Evolutionary conservation across 148 eudicot genomes (phyloP), one percentile per base, ranked within the genome.

Genomic region (Fallopia convolvulus): DNA sequence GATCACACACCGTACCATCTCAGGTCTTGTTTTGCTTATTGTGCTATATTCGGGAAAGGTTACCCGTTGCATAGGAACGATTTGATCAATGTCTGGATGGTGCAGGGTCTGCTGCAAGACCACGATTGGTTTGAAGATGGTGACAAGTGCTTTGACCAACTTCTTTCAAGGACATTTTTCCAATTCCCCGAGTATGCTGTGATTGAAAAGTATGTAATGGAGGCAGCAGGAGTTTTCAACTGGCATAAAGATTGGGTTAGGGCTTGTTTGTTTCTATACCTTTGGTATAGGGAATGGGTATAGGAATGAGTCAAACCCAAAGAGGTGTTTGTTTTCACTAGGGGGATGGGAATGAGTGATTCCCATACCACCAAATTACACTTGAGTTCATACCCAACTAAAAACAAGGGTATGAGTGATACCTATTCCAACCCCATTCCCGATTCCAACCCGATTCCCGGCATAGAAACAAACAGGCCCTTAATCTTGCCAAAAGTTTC

Each of bases 81-180:
- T 0, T 49, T 78, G 32, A 39, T 60, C 17, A 55, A 47, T n/a
- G 1, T 70, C 26, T 80, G 80, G 80, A 74, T 65, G 26, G 85
- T 78, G 11, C 76, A 74, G 0, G 85, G 85, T 3, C 12, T 83
- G 9, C 39, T 80, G 58, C 68, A 61, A 61, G 70, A 8, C 39
- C 15, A 61, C 2, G 3, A 47, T 5, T 76, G 73, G 21, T 8
- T 26, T 60, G 63, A 40, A 1, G 32, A 17, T 26, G 84, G 82
- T 18, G 56, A 48, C 18, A 17, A 48, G 41, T 60, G 30, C 33
- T 39, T 50, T 63, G 70, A 76, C 72, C 72, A 83, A 60, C 2
- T 83, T 26, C 42, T 80, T 58, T 84, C 88, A 0, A 83, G 84
- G 48, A 83, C 81, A 23, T 82, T 84, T 79, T 85, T 88, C 72